phyloP scores from a whole-genome alignment of 2,329 filamentous ascomycete genomes.

The Aspergillus pseudonomiae region DNA sequence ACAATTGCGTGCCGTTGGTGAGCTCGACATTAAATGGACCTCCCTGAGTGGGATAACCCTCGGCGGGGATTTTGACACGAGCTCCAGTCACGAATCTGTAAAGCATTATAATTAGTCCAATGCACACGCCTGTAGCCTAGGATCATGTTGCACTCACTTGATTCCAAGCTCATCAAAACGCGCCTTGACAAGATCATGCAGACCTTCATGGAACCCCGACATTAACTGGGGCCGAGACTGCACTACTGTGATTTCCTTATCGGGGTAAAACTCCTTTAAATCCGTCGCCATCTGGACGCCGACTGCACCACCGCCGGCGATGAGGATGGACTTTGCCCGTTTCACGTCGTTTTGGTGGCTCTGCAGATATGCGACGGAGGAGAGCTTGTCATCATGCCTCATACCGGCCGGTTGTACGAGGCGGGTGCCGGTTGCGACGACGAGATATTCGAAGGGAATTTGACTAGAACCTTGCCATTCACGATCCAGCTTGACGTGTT shows the following conservation, averaged over 20 bases:
- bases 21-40: constrained; percentile 32
- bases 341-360: constrained; percentile 36
- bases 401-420: constrained; percentile 39
- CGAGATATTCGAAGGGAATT: constrained; percentile 37
- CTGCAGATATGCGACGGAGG: constrained; percentile 37
- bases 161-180: constrained; percentile 40
- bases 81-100: constrained; percentile 33
- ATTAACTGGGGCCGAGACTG: constrained; percentile 49
- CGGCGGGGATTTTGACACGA: constrained; percentile 30
- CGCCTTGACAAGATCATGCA: constrained; percentile 35
- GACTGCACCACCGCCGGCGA: constrained; percentile 54
- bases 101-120: neutral
- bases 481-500: constrained; percentile 35
- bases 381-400: constrained; percentile 35
- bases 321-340: constrained; percentile 33
- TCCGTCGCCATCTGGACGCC: constrained; percentile 56
- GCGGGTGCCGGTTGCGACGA: constrained; percentile 37
- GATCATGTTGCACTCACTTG: constrained; percentile 14
- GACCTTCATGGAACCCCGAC: constrained; percentile 35
- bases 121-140: neutral
- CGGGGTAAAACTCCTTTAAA: constrained; percentile 51
- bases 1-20: constrained; percentile 35
- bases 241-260: constrained; percentile 52
- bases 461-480: constrained; percentile 37
- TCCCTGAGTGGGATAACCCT: constrained; percentile 32